These are phyloP conservation scores for Blepharisma stoltei DNA, from an alignment of 73 alveolate genomes.

Conservation along the genomic window DNA sequence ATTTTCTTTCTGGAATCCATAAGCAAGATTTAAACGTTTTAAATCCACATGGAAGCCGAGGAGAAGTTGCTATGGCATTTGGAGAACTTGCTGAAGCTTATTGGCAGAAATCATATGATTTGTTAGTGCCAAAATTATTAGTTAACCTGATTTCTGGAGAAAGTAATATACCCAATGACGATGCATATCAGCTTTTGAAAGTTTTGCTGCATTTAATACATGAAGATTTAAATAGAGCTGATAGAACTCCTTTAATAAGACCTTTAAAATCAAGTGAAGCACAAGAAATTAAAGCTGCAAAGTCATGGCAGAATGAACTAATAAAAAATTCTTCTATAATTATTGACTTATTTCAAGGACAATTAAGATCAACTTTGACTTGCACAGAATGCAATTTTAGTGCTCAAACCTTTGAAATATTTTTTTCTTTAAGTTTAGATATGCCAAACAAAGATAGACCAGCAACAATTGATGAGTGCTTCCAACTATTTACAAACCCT, in stretches of 20 bases:
- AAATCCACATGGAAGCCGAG: conserved; percentile 51
- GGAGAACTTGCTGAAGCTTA: conserved; percentile 44
- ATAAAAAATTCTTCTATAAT: conserved; percentile 81
- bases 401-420: conserved; percentile 84
- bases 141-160: conserved; percentile 32
- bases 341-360: conserved; percentile 93
- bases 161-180: conserved; percentile 31
- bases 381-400: conserved; percentile 75
- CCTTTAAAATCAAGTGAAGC: background rate
- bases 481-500: conserved; percentile 69
- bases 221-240: conserved; percentile 72
- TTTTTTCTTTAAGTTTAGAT: conserved; percentile 78
- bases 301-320: conserved; percentile 80
- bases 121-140: conserved; percentile 38
- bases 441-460: conserved; percentile 45
- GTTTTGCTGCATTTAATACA: conserved; percentile 59
- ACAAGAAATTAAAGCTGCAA: conserved; percentile 67
- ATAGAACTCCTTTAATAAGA: background rate
- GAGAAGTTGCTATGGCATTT: conserved; percentile 47
- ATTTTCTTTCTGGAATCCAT: conserved; percentile 53
- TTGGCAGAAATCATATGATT: conserved; percentile 55
- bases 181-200: conserved; percentile 66
- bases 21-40: conserved; percentile 42
- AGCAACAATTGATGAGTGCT: conserved; percentile 69
- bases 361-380: conserved; percentile 75